Evolutionary conservation across 495 filamentous ascomycete species (phyloP).

Genomic region (Podospora australis): DNA sequence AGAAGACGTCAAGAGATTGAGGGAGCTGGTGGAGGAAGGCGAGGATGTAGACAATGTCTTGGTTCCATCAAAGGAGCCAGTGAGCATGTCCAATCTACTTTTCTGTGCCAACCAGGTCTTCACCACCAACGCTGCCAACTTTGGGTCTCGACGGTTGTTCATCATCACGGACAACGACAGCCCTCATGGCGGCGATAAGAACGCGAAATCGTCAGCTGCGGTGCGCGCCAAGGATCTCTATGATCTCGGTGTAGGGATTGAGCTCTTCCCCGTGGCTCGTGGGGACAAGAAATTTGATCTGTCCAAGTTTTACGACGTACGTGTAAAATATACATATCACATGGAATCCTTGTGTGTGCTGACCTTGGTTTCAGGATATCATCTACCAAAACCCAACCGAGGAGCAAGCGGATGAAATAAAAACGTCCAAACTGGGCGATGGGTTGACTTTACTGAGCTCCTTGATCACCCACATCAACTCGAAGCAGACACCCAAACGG

Average conservation of each 20-base stretch:
- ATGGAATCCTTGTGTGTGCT: no score
- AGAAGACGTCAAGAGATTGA: slow-evolving; percentile 74
- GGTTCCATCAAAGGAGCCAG: slow-evolving; percentile 58
- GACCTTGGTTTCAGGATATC: slow-evolving; percentile 74
- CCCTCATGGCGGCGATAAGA: slow-evolving; percentile 68
- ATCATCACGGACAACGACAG: slow-evolving; percentile 94
- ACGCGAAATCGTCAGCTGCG: slow-evolving; percentile 64
- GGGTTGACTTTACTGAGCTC: slow-evolving; percentile 77
- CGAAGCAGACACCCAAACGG: slow-evolving; percentile 79
- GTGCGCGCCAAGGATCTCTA: slow-evolving; percentile 92
- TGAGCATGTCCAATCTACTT: slow-evolving; percentile 82
- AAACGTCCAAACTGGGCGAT: slow-evolving; percentile 52
- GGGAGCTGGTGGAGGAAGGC: slow-evolving; percentile 60
- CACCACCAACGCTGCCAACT: slow-evolving; percentile 90
- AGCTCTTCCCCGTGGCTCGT: slow-evolving; percentile 85
- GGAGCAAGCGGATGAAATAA: slow-evolving; percentile 50
- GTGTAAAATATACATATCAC: no score
- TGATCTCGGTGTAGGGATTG: slow-evolving; percentile 86
- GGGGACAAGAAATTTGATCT: slow-evolving; percentile 72
- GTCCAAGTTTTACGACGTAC: slow-evolving; percentile 85
- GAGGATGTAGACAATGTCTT: slow-evolving; percentile 67
- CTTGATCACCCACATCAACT: slow-evolving; percentile 84
- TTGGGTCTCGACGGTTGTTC: slow-evolving; percentile 85
- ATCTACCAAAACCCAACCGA: slow-evolving; percentile 62
- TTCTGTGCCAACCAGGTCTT: slow-evolving; percentile 97